A percentile compares a stretch with the other conserved stretches of the same genome.
phyloP scores from a whole-genome alignment of 176 grass and related monocot species.

The Echinochloa phyllopogon region DNA sequence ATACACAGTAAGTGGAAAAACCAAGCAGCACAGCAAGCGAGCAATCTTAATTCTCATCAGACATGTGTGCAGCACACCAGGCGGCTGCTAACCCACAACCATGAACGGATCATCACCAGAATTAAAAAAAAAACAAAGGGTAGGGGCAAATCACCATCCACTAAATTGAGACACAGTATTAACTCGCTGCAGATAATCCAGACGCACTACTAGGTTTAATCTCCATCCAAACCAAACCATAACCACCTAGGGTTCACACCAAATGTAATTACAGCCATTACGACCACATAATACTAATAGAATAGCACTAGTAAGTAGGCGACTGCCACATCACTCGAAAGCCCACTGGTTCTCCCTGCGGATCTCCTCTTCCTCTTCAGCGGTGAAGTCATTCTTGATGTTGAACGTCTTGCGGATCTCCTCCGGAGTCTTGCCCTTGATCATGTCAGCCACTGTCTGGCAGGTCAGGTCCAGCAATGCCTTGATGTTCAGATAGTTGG shows the following conservation, averaged over 20 bases:
- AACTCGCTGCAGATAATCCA: background rate
- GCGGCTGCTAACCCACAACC: too few relatives aligned
- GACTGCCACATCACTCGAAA: slow-evolving; percentile 22
- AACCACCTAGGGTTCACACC: background rate
- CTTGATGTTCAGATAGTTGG: slow-evolving; percentile 63
- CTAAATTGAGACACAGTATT: background rate
- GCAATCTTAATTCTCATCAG: too few relatives aligned
- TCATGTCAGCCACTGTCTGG: slow-evolving; percentile 57
- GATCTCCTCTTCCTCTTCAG: slow-evolving; percentile 56
- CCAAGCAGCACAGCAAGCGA: too few relatives aligned
- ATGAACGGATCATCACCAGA: too few relatives aligned
- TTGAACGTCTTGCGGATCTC: slow-evolving; percentile 57
- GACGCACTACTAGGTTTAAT: background rate
- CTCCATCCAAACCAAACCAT: background rate
- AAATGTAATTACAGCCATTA: slow-evolving; percentile 18
- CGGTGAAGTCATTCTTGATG: slow-evolving; percentile 52
- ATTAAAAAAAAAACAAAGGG: too few relatives aligned
- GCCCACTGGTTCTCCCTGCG: slow-evolving; percentile 65
- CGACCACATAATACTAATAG: background rate
- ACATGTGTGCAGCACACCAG: too few relatives aligned
- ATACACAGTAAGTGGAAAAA: too few relatives aligned
- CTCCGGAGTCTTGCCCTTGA: slow-evolving; percentile 54
- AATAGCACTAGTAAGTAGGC: background rate
- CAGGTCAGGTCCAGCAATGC: slow-evolving; percentile 47
- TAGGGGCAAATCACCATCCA: too few relatives aligned